Base-by-base conservation (phyloP, 1,284 basidiomycete species). In the Cryptococcus sp. region DNA sequence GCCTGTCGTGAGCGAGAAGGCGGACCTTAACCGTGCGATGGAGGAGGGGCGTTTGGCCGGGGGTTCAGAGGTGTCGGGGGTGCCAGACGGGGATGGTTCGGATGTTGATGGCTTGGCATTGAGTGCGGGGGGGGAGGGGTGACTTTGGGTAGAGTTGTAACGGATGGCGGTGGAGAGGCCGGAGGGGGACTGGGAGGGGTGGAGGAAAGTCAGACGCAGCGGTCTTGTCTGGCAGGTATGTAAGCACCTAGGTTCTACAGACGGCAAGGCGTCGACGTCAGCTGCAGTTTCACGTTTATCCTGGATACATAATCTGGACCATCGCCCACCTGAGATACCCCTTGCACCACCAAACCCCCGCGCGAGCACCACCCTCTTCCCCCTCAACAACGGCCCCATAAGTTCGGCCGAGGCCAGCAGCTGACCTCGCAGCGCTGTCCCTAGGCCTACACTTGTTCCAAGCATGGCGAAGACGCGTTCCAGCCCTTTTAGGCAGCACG, bases 11-110 rank as follows among this genome's bases (percentile, higher is more conserved):
- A 61, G 39, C 0, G 56, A 57, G 20, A 61, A 38, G 24, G 55
- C 57, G 18, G 56, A 43, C 40, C 50, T 52, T 54, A 61, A 57
- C 7, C 56, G 39, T 1, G 59, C 46, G 37, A 57, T 37, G 42
- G 57, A 45, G 0, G 56, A 57, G 43, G 37, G 52, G 28, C 43
- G 42, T 36, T 48, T 48, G 11, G 6, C 42, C 23, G 35, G 3
- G 16, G 53, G 2, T 46, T 16, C 48, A n/a, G 49, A 24, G 6
- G 49, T 51, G 39, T 38, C 16, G 43, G 37, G 46, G 35, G 48
- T 35, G 15, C 43, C 48, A 23, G 45, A 20, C 36, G 47, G 33
- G 12, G 45, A 47, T 1, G 39, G 13, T 24, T 37, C 46, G 7
- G 52, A 43, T 13, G 50, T 35, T 5, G 46, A 33, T 24, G 23